phyloP scores from a whole-genome alignment of 2,329 filamentous ascomycete genomes.

The Phialophora expanda region DNA sequence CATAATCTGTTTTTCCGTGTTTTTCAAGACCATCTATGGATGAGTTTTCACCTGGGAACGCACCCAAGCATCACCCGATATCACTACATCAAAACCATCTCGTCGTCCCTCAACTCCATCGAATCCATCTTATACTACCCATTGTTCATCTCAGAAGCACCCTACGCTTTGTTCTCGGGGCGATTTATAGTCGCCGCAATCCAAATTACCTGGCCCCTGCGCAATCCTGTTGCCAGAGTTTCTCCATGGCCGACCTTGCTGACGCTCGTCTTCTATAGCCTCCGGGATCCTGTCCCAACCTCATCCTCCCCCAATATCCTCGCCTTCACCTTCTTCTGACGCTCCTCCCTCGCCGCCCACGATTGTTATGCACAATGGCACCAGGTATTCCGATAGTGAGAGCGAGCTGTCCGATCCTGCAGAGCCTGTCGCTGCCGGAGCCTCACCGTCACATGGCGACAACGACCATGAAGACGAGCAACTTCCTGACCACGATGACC shows the following conservation, averaged over 20 bases:
- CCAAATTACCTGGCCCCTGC: conserved; percentile 20
- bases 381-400: conserved; percentile 64
- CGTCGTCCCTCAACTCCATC: conserved; percentile 34
- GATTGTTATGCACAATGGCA: conserved; percentile 51
- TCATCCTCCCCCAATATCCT: conserved; percentile 31
- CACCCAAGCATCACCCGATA: conserved; percentile 15
- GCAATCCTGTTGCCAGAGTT: conserved; percentile 16
- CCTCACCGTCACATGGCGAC: conserved; percentile 51
- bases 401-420: conserved; percentile 77
- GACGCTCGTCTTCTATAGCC: conserved; percentile 37
- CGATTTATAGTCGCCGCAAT: conserved; percentile 31
- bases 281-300: conserved; percentile 32
- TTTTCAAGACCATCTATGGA: conserved; percentile 11
- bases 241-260: conserved; percentile 37
- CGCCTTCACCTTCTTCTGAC: conserved; percentile 62
- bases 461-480: conserved; percentile 53
- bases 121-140: conserved; percentile 35
- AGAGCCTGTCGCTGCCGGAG: conserved; percentile 60
- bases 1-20: conserved; percentile 3
- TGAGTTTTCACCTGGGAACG: conserved; percentile 5
- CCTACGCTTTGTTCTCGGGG: conserved; percentile 8
- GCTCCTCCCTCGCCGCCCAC: conserved; percentile 64
- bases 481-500: conserved; percentile 46
- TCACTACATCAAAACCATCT: conserved; percentile 29
- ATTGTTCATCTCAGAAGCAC: conserved; percentile 28